Percentiles rank a stretch among this genome's conserved stretches.
Conservation (phyloP, 371 early-diverging fungal species). For the Syncephalastrum sp. region DNA sequence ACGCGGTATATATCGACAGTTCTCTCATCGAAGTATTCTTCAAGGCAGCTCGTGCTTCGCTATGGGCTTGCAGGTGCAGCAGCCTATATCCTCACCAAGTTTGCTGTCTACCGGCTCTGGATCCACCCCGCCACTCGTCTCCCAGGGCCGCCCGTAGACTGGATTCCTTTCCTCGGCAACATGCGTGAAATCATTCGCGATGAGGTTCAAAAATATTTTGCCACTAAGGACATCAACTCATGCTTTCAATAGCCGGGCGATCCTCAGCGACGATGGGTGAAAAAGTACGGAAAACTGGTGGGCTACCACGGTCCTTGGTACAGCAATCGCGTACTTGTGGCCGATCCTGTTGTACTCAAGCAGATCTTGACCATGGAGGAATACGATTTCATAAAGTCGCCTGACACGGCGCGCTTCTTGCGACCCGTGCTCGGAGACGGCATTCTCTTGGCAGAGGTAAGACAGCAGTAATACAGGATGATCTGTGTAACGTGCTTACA, state of each 20-base stretch:
- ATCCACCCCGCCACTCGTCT: constrained; percentile 48
- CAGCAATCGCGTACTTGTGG: constrained; percentile 39
- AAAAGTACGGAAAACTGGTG: constrained; percentile 51
- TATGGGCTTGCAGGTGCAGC: constrained; percentile 4
- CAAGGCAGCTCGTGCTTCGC: too few relatives aligned
- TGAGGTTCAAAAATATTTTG: constrained; percentile 21
- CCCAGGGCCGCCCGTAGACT: constrained; percentile 57
- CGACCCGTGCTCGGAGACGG: constrained; percentile 53
- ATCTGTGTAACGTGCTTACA: too few relatives aligned
- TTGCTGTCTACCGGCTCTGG: constrained; percentile 45
- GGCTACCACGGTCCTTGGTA: constrained; percentile 52
- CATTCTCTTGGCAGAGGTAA: constrained; percentile 49
- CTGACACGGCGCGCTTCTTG: constrained; percentile 23
- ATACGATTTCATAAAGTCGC: constrained; percentile 54
- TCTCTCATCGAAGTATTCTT: too few relatives aligned
- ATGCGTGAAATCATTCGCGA: constrained; percentile 43
- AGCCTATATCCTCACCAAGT: constrained; percentile 4
- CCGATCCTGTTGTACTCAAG: constrained; percentile 51
- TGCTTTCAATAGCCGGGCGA: constrained; percentile 29
- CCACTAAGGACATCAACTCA: not conserved
- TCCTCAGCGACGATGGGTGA: constrained; percentile 48
- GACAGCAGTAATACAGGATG: not conserved
- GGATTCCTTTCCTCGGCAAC: constrained; percentile 55
- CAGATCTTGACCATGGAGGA: constrained; percentile 48
- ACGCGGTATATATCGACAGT: too few relatives aligned